Evolutionary conservation across 179 eudicot species (phyloP).

Genomic region (Drosera spatulata): DNA sequence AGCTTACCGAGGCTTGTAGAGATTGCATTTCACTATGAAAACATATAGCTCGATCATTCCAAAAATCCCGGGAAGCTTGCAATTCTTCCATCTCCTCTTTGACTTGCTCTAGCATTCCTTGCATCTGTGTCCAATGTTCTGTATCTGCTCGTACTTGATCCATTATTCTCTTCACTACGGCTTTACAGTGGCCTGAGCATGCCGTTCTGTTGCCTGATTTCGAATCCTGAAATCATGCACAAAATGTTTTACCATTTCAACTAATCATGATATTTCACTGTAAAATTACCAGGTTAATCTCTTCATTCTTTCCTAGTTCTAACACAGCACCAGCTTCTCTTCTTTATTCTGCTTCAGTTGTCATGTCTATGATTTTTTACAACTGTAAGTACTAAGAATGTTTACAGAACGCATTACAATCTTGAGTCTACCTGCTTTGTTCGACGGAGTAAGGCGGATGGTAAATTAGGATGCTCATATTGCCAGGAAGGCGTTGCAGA

Average conservation of each 20-base stretch:
- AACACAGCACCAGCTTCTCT: too few species aligned
- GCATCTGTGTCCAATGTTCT: slow-evolving; percentile 99
- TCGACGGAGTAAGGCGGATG: slow-evolving; percentile 22
- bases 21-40: slow-evolving; percentile 37
- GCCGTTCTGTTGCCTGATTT: slow-evolving; percentile 22
- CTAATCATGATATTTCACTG: background rate
- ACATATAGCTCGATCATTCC: slow-evolving; percentile 70
- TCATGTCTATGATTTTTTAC: background rate
- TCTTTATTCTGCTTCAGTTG: background rate
- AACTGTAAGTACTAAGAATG: background rate
- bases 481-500: slow-evolving; percentile 22
- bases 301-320: background rate
- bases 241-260: slow-evolving; percentile 1
- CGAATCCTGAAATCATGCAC: slow-evolving; percentile 27
- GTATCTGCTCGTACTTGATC: slow-evolving; percentile 93
- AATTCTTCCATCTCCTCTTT: slow-evolving; percentile 85
- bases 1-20: slow-evolving; percentile 41
- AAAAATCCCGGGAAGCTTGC: slow-evolving; percentile 71
- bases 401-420: background rate
- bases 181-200: slow-evolving; percentile 74
- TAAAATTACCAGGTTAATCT: background rate
- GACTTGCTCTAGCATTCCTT: slow-evolving; percentile 74
- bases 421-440: slow-evolving; percentile 29
- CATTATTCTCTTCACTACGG: slow-evolving; percentile 58
- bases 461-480: slow-evolving; percentile 36